Percentiles rank a stretch among this genome's conserved stretches.
Conservation (phyloP, 108 stramenopile genomes). For the Stephanodiscus minutulus region DNA sequence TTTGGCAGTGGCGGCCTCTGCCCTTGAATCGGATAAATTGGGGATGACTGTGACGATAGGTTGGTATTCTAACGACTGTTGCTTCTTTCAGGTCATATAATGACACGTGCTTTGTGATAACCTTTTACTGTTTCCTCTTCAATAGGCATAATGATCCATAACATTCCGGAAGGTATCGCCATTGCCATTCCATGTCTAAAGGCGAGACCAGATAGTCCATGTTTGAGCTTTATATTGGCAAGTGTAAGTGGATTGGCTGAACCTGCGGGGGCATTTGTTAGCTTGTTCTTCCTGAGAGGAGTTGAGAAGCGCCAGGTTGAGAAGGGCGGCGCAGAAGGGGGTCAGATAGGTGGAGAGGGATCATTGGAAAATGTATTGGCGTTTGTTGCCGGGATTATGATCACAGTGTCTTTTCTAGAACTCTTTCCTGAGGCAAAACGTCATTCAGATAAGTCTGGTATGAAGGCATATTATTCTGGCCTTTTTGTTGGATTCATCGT, state of each 20-base stretch:
- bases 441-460: conserved; percentile 36
- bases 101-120: neutral
- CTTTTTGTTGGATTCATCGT: conserved; percentile 51
- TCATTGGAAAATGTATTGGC: conserved; percentile 80
- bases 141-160: conserved; percentile 78
- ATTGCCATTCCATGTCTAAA: conserved; percentile 82
- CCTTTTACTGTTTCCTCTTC: neutral
- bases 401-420: conserved; percentile 72
- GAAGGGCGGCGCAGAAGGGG: conserved; percentile 5
- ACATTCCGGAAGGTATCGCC: conserved; percentile 86
- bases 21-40: conserved; percentile 67
- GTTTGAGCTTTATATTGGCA: conserved; percentile 73
- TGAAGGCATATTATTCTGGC: conserved; percentile 42
- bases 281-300: conserved; percentile 46
- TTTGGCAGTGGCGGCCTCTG: conserved; percentile 71
- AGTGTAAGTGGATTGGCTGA: conserved; percentile 77
- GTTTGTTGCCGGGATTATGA: conserved; percentile 87
- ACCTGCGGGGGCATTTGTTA: conserved; percentile 73
- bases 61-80: neutral
- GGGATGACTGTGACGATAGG: conserved; percentile 71
- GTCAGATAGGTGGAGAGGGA: conserved; percentile 18
- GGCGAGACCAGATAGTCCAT: conserved; percentile 75
- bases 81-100: neutral
- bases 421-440: conserved; percentile 76
- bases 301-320: neutral